Conservation (phyloP, 768 basidiomycete genomes). For the Trametes coccinea region DNA sequence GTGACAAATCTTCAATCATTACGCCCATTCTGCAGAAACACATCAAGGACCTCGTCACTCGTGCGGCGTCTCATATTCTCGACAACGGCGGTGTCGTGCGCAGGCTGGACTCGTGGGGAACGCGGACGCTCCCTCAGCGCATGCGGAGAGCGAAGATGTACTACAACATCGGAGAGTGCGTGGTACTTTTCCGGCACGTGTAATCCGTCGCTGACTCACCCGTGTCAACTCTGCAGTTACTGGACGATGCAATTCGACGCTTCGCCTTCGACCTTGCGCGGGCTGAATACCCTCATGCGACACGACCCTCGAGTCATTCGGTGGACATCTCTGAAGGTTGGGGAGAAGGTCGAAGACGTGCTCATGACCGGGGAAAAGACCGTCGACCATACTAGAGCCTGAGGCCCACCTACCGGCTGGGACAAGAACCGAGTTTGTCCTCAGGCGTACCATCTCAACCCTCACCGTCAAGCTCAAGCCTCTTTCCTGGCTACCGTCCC, state of each 20-base stretch:
- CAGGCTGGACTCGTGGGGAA: conserved; percentile 75
- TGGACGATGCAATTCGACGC: conserved; percentile 93
- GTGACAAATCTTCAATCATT: neutral
- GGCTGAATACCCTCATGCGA: conserved; percentile 67
- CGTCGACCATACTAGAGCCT: neutral
- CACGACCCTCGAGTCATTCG: conserved; percentile 82
- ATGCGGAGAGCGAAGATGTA: conserved; percentile 64
- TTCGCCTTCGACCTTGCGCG: conserved; percentile 65
- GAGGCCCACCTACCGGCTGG: neutral
- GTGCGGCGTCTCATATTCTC: conserved; percentile 71
- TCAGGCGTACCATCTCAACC: neutral
- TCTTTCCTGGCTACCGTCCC: neutral
- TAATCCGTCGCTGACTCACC: conserved; percentile 7
- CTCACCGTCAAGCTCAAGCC: neutral
- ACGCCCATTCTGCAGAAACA: conserved; percentile 50
- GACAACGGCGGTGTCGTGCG: conserved; percentile 80
- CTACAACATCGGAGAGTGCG: conserved; percentile 75
- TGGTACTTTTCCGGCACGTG: conserved; percentile 25
- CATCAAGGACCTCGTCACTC: conserved; percentile 72
- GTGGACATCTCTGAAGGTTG: conserved; percentile 79
- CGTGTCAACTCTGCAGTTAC: conserved; percentile 51
- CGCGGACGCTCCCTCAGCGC: conserved; percentile 66
- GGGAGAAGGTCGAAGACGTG: conserved; percentile 70
- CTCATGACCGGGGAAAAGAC: conserved; percentile 39
- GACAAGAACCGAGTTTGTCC: neutral